These are phyloP conservation scores for Ustilago nuda DNA, from an alignment of 1,284 basidiomycete genomes.

Conservation along the genomic window DNA sequence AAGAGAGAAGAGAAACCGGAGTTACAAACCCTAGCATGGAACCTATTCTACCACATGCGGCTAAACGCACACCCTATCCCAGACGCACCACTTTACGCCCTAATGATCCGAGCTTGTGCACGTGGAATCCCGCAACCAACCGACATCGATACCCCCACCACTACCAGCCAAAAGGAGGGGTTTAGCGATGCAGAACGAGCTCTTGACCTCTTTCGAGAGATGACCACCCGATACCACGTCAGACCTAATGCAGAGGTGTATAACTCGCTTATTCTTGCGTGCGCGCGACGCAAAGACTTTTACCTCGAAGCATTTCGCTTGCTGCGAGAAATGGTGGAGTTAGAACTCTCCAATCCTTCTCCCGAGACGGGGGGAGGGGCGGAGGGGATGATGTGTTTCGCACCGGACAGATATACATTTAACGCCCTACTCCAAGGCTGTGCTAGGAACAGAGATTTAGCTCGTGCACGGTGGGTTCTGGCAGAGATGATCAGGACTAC, in stretches of 20 bases:
- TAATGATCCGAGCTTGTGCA: constrained; percentile 90
- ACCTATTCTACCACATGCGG: constrained; percentile 94
- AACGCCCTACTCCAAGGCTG: constrained; percentile 87
- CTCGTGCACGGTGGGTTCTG: constrained; percentile 87
- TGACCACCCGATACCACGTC: constrained; percentile 78
- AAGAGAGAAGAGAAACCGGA: constrained; percentile 28
- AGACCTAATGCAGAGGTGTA: constrained; percentile 80
- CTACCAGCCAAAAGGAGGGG: not conserved
- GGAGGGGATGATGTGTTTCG: constrained; percentile 69
- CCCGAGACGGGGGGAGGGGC: constrained; percentile 75
- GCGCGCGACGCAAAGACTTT: constrained; percentile 71
- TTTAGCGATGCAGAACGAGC: constrained; percentile 86
- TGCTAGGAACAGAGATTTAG: constrained; percentile 85
- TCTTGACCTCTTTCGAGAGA: constrained; percentile 91
- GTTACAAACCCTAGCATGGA: constrained; percentile 74
- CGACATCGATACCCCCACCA: constrained; percentile 55
- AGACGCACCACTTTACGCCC: constrained; percentile 78
- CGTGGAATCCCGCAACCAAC: constrained; percentile 71
- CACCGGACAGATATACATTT: constrained; percentile 80
- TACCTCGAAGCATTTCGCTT: constrained; percentile 70
- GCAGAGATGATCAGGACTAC: constrained; percentile 79
- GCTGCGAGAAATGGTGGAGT: constrained; percentile 75
- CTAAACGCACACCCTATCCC: constrained; percentile 89
- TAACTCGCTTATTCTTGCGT: constrained; percentile 82
- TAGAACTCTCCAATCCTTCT: constrained; percentile 74